Conservation (phyloP, 352 stramenopile species). For the Pelagophyceae sp. region DNA sequence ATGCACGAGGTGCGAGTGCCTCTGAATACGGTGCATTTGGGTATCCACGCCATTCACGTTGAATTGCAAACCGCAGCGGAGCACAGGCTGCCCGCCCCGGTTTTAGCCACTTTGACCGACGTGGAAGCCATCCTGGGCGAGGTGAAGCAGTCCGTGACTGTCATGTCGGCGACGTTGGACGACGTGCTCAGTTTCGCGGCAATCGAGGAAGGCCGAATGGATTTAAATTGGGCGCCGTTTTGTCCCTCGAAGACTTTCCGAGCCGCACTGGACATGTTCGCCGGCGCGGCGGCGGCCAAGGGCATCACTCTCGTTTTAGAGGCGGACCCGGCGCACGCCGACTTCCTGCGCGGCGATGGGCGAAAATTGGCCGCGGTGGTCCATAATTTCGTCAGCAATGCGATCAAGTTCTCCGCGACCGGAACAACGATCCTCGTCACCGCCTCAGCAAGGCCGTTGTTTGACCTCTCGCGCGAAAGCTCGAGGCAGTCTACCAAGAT, state of each 20-base stretch:
- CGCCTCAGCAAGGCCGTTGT: too few species aligned
- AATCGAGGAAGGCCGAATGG: constrained; percentile 1
- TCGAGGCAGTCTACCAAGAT: too few species aligned
- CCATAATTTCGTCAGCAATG: not conserved
- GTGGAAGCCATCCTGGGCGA: not conserved
- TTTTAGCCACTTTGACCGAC: too few species aligned
- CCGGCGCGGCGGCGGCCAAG: not conserved
- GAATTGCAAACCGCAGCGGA: too few species aligned
- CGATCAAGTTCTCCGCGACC: constrained; percentile 5
- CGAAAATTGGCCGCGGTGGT: not conserved
- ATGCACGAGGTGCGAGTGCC: constrained; percentile 6
- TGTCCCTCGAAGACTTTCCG: too few species aligned
- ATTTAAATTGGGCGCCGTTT: not conserved
- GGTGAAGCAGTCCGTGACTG: not conserved
- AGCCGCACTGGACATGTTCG: not conserved
- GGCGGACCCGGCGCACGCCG: not conserved
- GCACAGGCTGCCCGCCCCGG: too few species aligned
- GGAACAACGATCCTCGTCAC: too few species aligned
- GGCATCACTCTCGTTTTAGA: not conserved
- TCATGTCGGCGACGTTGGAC: not conserved
- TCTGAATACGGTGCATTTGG: not conserved
- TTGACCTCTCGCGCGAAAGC: too few species aligned
- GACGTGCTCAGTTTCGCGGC: not conserved
- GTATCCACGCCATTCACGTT: not conserved
- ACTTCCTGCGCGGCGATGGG: not conserved